Conservation (phyloP, 129 eudicot species). For the Flaveria brownii region DNA sequence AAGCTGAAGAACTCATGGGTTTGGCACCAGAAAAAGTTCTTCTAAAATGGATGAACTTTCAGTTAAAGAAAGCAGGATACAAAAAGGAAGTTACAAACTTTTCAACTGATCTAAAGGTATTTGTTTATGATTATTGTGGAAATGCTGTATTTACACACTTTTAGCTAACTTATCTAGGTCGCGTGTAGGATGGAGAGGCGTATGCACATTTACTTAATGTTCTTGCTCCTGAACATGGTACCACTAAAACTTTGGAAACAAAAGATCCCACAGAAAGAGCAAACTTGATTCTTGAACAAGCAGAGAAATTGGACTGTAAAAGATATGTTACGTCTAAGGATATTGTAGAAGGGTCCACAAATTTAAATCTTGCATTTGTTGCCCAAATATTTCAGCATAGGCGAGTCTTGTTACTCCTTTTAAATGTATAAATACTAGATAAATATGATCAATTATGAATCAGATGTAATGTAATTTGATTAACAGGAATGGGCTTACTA, state of each 20-base stretch:
- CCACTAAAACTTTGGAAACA: conserved; percentile 48
- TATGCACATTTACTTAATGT: conserved; percentile 68
- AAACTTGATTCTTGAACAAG: conserved; percentile 57
- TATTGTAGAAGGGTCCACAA: conserved; percentile 66
- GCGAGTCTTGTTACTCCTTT: conserved; percentile 27
- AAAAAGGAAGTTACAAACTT: conserved; percentile 60
- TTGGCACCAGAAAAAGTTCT: conserved; percentile 71
- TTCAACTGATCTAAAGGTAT: conserved; percentile 63
- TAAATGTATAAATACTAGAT: neutral
- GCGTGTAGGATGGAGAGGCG: conserved; percentile 59
- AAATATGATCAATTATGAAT: neutral
- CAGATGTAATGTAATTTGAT: conserved; percentile 15
- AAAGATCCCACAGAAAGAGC: conserved; percentile 68
- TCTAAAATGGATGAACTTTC: conserved; percentile 70
- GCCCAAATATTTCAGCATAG: conserved; percentile 67
- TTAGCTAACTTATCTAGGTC: neutral
- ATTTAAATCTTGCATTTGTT: conserved; percentile 68
- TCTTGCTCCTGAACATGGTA: conserved; percentile 65
- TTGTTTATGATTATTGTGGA: conserved; percentile 1
- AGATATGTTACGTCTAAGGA: conserved; percentile 61
- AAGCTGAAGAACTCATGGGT: conserved; percentile 65
- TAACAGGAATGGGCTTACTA: conserved; percentile 68
- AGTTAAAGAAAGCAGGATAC: conserved; percentile 60
- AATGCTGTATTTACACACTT: neutral
- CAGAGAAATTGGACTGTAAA: conserved; percentile 66